Evolutionary conservation across 176 grass and related monocot species (phyloP), one percentile per base, ranked within the genome.

Genomic region (Cenchrus americanus): DNA sequence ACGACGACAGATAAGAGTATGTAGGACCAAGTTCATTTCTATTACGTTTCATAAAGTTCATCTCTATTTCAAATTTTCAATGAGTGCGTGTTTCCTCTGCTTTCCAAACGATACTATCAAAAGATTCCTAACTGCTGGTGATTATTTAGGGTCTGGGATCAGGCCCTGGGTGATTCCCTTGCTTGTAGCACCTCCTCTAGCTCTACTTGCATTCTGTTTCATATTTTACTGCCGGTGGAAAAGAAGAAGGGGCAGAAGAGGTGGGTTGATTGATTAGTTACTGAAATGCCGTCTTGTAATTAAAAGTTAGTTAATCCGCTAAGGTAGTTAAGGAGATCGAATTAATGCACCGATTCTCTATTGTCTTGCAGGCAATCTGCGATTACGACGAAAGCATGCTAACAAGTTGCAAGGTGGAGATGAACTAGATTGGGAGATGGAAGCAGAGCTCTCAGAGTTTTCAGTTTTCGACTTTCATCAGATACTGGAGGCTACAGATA

Each of bases 401-500:
- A 24, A 53, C 37, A 80, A 57, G 19, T 57, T 57, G 12, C 14
- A 23, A 22, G 19, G 11, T 69, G 64, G 13, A 69, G 64, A 81
- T 15, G 50, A 57, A 34, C 64, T 57, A 18, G 78, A 57, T 11
- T 81, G 78, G 78, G 50, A 81, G 57, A 81, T 81, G 64, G 78
- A 81, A 81, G 50, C 63, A 69, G 78, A 81, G 19, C 78, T 69
- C 32, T 54, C 78, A 23, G 50, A 81, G 19, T 81, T 81, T 43
- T 69, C 78, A 0, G 34, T 81, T 69, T 81, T 81, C 9, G 32
- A 67, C 19, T 81, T 81, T 1, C 65, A 12, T 81, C 64, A 81
- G 78, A 81, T 81, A 81, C 15, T 81, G 78, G 64, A 81, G 50
- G 78, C 78, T 43, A 81, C 78, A 43, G 10, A 40, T 43, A 81